phyloP scores from a whole-genome alignment of 139 green algal species.

The Monoraphidium neglectum region DNA sequence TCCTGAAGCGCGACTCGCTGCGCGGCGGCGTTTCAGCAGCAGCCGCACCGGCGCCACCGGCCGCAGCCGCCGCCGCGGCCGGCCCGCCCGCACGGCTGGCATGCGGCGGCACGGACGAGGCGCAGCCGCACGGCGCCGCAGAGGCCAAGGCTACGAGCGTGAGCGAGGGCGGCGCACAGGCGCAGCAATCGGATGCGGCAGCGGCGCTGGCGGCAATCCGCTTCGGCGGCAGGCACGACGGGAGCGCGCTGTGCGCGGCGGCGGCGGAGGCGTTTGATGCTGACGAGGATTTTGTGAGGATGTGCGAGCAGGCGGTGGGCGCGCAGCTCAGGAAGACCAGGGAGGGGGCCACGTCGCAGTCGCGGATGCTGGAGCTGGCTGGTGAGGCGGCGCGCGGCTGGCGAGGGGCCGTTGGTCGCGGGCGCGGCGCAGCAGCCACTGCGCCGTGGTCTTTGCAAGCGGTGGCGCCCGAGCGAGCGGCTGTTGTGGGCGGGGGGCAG shows the following conservation, averaged over 20 bases:
- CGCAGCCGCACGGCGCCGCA: neutral
- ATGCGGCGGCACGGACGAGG: too few species aligned
- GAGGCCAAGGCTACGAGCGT: neutral
- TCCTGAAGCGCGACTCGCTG: conserved; percentile 22
- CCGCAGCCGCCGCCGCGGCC: neutral
- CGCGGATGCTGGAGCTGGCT: conserved; percentile 80
- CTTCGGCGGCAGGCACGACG: conserved; percentile 3
- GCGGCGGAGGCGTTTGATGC: conserved; percentile 65
- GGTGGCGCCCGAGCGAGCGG: too few species aligned
- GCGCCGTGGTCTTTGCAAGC: too few species aligned
- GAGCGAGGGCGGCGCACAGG: neutral
- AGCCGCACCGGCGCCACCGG: too few species aligned
- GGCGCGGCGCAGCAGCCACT: too few species aligned
- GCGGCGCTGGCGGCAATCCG: conserved; percentile 3
- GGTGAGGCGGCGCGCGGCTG: too few species aligned
- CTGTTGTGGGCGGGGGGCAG: too few species aligned
- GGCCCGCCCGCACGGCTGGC: too few species aligned
- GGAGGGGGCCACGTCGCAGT: conserved; percentile 78
- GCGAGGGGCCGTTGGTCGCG: too few species aligned
- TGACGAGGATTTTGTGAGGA: conserved; percentile 54
- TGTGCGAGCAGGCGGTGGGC: conserved; percentile 63
- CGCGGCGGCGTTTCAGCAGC: too few species aligned
- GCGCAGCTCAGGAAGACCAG: conserved; percentile 75
- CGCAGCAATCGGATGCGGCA: neutral
- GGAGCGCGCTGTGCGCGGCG: conserved; percentile 22